Evolutionary conservation across 495 filamentous ascomycete genomes (phyloP).

Genomic region (Entonaema liquescens): DNA sequence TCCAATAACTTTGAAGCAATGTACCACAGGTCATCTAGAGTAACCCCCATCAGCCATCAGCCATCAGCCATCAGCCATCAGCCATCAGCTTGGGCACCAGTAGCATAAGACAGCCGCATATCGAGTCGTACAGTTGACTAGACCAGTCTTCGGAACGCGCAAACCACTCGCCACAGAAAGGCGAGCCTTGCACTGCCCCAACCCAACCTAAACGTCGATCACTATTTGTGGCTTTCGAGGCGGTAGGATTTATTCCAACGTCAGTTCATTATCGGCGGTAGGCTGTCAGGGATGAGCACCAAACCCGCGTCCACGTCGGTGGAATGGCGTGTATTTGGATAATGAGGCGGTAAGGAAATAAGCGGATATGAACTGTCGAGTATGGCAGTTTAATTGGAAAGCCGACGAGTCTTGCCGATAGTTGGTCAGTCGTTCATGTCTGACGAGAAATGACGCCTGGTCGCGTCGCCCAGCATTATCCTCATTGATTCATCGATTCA

Average conservation of each 20-base stretch:
- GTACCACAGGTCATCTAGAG: slow-evolving; percentile 25
- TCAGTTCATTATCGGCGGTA: slow-evolving; percentile 21
- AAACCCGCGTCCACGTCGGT: not conserved
- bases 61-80: too few relatives aligned
- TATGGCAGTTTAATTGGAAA: slow-evolving; percentile 18
- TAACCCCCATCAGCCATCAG: too few relatives aligned
- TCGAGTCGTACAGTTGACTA: slow-evolving; percentile 32
- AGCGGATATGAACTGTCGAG: slow-evolving; percentile 1
- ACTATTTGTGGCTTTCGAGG: slow-evolving; percentile 33
- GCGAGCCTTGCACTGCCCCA: slow-evolving; percentile 38
- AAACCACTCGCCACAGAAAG: slow-evolving; percentile 42
- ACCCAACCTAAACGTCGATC: slow-evolving; percentile 34
- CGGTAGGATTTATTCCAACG: slow-evolving; percentile 30
- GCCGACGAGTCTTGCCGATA: slow-evolving; percentile 17
- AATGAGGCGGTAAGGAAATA: slow-evolving; percentile 19
- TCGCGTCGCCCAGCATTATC: slow-evolving; percentile 9
- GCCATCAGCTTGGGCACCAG: slow-evolving; percentile 14
- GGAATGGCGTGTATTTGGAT: slow-evolving; percentile 19
- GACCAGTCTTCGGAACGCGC: slow-evolving; percentile 26
- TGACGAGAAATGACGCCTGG: slow-evolving; percentile 34
- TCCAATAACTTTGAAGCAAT: slow-evolving; percentile 19
- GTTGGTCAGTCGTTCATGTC: slow-evolving; percentile 19
- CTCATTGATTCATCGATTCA: too few relatives aligned
- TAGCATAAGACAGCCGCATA: slow-evolving; percentile 36
- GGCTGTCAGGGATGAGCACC: not conserved